These are phyloP conservation scores for Nannochloropsis granulata DNA, from an alignment of 108 stramenopile genomes.

Conservation along the genomic window DNA sequence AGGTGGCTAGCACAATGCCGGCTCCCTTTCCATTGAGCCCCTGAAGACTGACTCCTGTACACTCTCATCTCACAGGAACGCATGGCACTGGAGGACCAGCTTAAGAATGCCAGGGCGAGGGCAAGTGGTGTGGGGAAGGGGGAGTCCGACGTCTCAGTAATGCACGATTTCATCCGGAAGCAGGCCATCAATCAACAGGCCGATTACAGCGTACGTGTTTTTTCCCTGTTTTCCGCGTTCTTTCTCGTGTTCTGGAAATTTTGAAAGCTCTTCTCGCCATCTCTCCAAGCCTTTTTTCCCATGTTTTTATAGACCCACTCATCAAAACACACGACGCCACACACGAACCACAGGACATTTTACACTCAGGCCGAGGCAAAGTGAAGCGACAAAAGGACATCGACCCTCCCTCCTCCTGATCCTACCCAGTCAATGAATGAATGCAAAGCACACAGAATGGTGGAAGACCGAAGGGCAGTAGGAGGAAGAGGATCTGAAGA, in stretches of 20 bases:
- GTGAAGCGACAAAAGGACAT: background rate
- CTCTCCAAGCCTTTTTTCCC: background rate
- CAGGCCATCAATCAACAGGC: background rate
- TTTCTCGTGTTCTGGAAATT: background rate
- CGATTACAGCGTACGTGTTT: background rate
- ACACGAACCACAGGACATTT: background rate
- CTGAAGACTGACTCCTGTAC: background rate
- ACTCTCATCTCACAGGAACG: background rate
- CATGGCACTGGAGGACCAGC: background rate
- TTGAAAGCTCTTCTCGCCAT: too few species aligned
- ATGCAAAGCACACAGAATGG: too few species aligned
- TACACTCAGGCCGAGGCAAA: background rate
- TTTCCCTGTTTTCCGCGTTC: background rate
- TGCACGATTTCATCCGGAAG: background rate
- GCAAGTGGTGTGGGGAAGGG: background rate
- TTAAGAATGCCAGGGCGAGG: background rate
- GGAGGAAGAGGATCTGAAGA: background rate
- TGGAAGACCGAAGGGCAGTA: too few species aligned
- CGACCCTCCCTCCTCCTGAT: background rate
- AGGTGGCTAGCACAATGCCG: background rate
- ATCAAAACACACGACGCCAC: too few species aligned
- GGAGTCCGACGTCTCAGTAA: background rate
- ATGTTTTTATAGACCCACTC: background rate
- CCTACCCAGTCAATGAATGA: background rate
- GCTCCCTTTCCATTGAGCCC: background rate